These are phyloP conservation scores for Leptomonas seymouri DNA, from an alignment of 208 protist genomes.

Conservation along the genomic window DNA sequence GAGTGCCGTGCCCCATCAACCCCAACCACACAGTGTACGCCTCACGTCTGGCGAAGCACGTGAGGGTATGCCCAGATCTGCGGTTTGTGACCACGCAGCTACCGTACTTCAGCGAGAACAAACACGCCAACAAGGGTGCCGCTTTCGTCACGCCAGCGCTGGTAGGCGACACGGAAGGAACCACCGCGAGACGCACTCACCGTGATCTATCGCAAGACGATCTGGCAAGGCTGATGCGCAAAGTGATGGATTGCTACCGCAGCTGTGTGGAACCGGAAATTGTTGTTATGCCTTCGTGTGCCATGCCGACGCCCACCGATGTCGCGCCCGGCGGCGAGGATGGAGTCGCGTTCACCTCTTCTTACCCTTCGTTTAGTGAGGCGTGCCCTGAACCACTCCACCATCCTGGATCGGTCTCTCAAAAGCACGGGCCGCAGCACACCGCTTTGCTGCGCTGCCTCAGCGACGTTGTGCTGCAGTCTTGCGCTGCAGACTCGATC, in stretches of 20 bases:
- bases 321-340: background rate
- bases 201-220: constrained; percentile 26
- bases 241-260: constrained; percentile 32
- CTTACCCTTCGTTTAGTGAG: background rate
- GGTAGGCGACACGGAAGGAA: background rate
- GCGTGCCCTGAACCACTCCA: background rate
- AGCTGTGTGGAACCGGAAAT: constrained; percentile 24
- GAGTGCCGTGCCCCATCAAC: constrained; percentile 82
- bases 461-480: constrained; percentile 31
- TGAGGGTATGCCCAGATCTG: constrained; percentile 76
- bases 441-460: constrained; percentile 55
- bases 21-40: constrained; percentile 76
- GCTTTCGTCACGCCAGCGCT: background rate
- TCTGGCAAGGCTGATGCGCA: constrained; percentile 22
- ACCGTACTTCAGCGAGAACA: constrained; percentile 55
- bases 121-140: constrained; percentile 40
- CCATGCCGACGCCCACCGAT: background rate
- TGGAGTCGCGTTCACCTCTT: background rate
- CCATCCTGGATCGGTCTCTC: constrained; percentile 23
- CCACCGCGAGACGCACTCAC: constrained; percentile 19
- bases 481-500: constrained; percentile 6
- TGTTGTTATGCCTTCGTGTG: constrained; percentile 15
- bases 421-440: constrained; percentile 77
- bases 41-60: constrained; percentile 55
- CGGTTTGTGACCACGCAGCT: constrained; percentile 48